Evolutionary conservation across 768 basidiomycete genomes (phyloP).

Genomic region (Galerina marginata): DNA sequence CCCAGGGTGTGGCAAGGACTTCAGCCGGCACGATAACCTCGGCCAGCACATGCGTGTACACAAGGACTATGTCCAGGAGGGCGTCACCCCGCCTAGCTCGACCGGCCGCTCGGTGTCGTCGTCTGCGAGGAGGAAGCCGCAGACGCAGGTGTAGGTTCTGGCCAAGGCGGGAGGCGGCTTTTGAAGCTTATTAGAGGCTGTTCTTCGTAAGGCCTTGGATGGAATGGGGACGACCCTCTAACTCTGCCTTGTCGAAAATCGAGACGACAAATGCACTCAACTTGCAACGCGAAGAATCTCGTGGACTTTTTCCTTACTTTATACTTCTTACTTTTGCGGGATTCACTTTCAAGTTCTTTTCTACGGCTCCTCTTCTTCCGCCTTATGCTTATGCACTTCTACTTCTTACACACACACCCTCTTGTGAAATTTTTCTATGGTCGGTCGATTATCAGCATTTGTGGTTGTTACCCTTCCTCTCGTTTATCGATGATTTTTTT

Average conservation of each 20-base stretch:
- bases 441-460: background rate
- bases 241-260: too few species aligned
- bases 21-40: constrained; percentile 87
- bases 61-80: constrained; percentile 48
- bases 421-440: background rate
- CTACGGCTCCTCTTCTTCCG: constrained; percentile 4
- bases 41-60: constrained; percentile 90
- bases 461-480: background rate
- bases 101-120: constrained; percentile 14
- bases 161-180: background rate
- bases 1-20: constrained; percentile 82
- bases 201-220: too few species aligned
- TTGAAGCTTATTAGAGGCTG: too few species aligned
- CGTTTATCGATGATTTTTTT: background rate
- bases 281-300: background rate
- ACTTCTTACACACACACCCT: background rate
- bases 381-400: constrained; percentile 4
- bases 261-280: too few species aligned
- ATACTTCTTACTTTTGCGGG: background rate
- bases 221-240: too few species aligned
- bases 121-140: constrained; percentile 16
- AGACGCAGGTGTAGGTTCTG: constrained; percentile 5
- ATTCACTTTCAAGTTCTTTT: background rate
- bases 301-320: constrained; percentile 13
- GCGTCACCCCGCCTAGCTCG: constrained; percentile 16